Evolutionary conservation across 129 eudicot genomes (phyloP), one percentile per base, ranked within the genome.

Genomic region (Kitagawia praeruptora): DNA sequence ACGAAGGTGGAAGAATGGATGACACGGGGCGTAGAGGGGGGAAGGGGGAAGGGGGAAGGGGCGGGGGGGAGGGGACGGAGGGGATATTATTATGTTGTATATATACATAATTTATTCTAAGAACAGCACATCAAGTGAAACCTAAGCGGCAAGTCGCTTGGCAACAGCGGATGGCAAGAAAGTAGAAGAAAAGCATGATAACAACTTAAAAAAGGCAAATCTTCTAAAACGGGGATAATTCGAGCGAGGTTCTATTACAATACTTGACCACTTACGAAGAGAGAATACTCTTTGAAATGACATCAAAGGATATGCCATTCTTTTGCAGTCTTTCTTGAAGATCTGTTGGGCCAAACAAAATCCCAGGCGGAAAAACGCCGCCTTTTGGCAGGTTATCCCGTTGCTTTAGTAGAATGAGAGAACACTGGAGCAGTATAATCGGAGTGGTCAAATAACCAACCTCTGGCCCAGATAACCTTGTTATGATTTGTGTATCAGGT

Each of bases 381-480:
- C 98, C 97, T 81, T 85, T 91, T 1, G 98, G 98, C 69, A 94
- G 80, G 78, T 86, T 83, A 27, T 85, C 84, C 0, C 97, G 86
- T 7, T 85, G 89, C 14, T 77, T 71, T 46, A 94, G 82, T 75
- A 86, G 40, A 15, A 86, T 80, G 28, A 94, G 87, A 31, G 97
- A 96, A 80, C 93, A 91, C 56, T 94, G 98, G 78, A 94, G 27
- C 48, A 94, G 80, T 77, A 89, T 80, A 48, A 93, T 93, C 1
- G 97, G 91, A 56, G 97, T 89, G n/a, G 97, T 83, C 21, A 91
- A 12, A 81, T 88, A 93, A 34, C 98, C 98, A 69, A 89, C 61
- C 75, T 93, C 98, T 5, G 96, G 96, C 27, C 97, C 96, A 83
- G 6, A 84, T 47, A 94, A 88, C 78, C 98, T 88, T 27, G 98